phyloP scores from a whole-genome alignment of 2,329 filamentous ascomycete genomes.

The Dothiorella sarmentorum region DNA sequence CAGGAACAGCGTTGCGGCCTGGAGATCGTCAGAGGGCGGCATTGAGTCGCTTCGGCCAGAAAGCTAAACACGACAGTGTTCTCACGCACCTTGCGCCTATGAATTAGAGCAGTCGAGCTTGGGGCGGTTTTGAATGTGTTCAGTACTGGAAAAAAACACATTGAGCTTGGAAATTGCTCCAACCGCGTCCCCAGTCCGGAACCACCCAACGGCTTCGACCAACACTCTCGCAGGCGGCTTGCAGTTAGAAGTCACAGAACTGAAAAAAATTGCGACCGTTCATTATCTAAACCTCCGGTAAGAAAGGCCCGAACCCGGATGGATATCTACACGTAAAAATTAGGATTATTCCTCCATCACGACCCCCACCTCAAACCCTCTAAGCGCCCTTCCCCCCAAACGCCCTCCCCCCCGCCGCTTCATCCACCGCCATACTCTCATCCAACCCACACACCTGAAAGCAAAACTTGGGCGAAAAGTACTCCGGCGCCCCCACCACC shows the following conservation, averaged over 20 bases:
- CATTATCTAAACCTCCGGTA: background rate
- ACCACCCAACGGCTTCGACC: too few relatives aligned
- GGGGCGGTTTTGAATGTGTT: too few relatives aligned
- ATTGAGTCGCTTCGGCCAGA: background rate
- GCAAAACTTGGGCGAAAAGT: slow-evolving; percentile 44
- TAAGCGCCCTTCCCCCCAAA: slow-evolving; percentile 20
- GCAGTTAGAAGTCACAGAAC: too few relatives aligned
- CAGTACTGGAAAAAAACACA: too few relatives aligned
- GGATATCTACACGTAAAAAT: background rate
- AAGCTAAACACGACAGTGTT: too few relatives aligned
- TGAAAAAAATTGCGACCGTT: background rate
- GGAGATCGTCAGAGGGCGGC: too few relatives aligned
- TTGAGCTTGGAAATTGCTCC: too few relatives aligned
- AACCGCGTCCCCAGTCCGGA: background rate
- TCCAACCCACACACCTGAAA: slow-evolving; percentile 54
- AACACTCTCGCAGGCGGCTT: too few relatives aligned
- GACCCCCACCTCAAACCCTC: too few relatives aligned
- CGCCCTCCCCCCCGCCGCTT: slow-evolving; percentile 41
- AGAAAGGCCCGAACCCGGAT: background rate
- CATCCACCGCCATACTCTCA: slow-evolving; percentile 51
- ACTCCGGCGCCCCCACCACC: slow-evolving; percentile 41
- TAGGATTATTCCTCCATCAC: background rate
- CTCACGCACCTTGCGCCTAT: background rate
- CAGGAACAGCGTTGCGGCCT: too few relatives aligned
- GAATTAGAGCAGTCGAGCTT: background rate